Percentiles rank a stretch among this genome's conserved stretches.
Conservation (phyloP, 2,329 filamentous ascomycete species). For the Orbilia javanica region DNA sequence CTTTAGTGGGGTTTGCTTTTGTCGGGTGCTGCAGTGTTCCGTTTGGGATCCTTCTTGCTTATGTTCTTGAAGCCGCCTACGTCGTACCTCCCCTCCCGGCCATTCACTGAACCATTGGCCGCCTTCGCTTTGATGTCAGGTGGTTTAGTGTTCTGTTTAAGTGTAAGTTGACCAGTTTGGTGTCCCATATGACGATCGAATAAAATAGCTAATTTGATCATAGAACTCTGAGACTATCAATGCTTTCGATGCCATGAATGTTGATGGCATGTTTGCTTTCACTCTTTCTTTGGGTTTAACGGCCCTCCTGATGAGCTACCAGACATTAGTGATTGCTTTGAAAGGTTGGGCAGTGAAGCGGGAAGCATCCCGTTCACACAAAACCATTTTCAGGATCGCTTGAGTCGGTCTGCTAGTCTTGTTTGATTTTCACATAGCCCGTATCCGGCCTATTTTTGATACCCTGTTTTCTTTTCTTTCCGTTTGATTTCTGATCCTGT, state of each 20-base stretch:
- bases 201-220: conserved; percentile 3
- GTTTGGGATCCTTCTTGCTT: conserved; percentile 82
- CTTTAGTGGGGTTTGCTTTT: conserved; percentile 85
- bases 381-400: conserved; percentile 45
- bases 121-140: conserved; percentile 89
- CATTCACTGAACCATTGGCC: conserved; percentile 88
- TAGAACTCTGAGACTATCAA: conserved; percentile 80
- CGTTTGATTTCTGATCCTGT: conserved; percentile 3
- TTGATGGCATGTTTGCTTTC: conserved; percentile 94
- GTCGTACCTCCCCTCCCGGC: conserved; percentile 83
- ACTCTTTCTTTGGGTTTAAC: conserved; percentile 88
- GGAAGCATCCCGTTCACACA: conserved; percentile 45
- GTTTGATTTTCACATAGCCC: not conserved
- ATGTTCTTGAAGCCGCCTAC: conserved; percentile 83
- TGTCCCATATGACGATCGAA: not conserved
- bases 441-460: conserved; percentile 2
- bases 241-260: conserved; percentile 72
- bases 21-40: conserved; percentile 81
- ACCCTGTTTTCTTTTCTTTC: conserved; percentile 16
- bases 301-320: conserved; percentile 86
- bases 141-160: conserved; percentile 92
- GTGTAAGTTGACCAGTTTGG: conserved; percentile 72
- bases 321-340: conserved; percentile 80
- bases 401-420: not conserved
- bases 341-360: conserved; percentile 83